Base-by-base conservation (phyloP, 306 rosid species). In the Psophocarpus tetragonolobus region DNA sequence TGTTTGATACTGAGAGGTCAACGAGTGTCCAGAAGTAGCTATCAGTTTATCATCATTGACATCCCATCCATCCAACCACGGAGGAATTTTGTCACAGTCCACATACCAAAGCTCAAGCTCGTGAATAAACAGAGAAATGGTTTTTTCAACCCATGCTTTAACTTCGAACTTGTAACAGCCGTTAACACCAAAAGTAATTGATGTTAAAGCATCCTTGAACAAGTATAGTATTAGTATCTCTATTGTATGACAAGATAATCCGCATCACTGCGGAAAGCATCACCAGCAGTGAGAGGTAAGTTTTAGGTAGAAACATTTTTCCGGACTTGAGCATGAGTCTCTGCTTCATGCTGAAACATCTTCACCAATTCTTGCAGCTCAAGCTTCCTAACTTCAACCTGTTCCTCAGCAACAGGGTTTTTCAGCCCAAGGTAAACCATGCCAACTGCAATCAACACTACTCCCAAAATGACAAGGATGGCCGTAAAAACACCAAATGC, bases 341-440 rank as follows among this genome's bases (percentile, higher is more conserved):
- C 97, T 21, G 99, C 99, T 41, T 95, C 99, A 18, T 91, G 97
- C 86, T 95, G 90, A 76, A 92, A 95, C 93, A 87, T 82, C 78
- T 86, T 87, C 50, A 95, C 97, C 68, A 91, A 60, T 63, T 90
- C 90, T 27, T 95, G 85, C 44, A 95, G 89, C 85, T 95, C 97
- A 73, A 95, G 78, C 82, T 79, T 95, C 88, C 96, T 89, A 21
- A 91, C 88, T 78, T 88, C 86, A 26, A 95, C 97, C 83, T 86
- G 66, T 17, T 85, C 92, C 61, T 68, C 94, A 1, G 53, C 61
- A 70, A 86, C 5, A 1, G 99, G 99, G 23, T 18, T 72, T 74
- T 92, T 89, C 81, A 92, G 62, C 6, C 99, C 99, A 11, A 95
- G 96, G 85, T 80, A 92, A 64, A 87, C 36, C 33, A 82, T 45